Conservation (phyloP, 331 rosid species). For the Arachis monticola region DNA sequence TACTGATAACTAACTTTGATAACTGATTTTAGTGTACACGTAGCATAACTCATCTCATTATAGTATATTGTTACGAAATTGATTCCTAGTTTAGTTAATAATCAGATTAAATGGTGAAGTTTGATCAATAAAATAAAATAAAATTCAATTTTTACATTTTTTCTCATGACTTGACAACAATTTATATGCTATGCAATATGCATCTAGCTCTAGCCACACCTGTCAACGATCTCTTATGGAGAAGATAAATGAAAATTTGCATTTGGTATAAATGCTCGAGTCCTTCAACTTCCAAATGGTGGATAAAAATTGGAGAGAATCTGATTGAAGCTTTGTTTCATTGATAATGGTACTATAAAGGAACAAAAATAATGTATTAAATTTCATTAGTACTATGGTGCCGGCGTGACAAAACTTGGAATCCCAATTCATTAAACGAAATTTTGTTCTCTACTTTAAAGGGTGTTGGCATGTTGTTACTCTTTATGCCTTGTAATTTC, state of each 20-base stretch:
- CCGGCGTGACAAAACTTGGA: conserved; percentile 39
- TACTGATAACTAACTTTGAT: too few relatives aligned
- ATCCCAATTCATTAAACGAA: conserved; percentile 34
- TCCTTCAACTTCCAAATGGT: conserved; percentile 18
- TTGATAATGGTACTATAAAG: conserved; percentile 36
- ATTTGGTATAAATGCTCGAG: conserved; percentile 30
- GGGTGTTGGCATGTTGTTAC: conserved; percentile 27
- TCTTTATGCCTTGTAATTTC: conserved; percentile 36
- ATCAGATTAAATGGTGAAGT: too few relatives aligned
- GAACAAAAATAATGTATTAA: conserved; percentile 25
- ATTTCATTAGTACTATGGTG: conserved; percentile 9
- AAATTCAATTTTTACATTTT: too few relatives aligned
- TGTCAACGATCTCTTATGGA: conserved; percentile 28
- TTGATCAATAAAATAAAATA: too few relatives aligned
- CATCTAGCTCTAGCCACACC: not conserved
- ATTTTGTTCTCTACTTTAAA: conserved; percentile 9
- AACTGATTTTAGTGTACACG: too few relatives aligned
- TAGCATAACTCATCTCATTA: too few relatives aligned
- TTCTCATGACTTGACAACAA: not conserved
- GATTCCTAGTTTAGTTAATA: too few relatives aligned
- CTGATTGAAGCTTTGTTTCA: conserved; percentile 25
- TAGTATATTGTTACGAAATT: too few relatives aligned
- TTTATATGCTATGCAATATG: not conserved
- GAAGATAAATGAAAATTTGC: conserved; percentile 27
- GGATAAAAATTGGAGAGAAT: conserved; percentile 35